These are phyloP conservation scores for Solanum hybrid DNA, from an alignment of 305 asterid genomes.

Conservation along the genomic window DNA sequence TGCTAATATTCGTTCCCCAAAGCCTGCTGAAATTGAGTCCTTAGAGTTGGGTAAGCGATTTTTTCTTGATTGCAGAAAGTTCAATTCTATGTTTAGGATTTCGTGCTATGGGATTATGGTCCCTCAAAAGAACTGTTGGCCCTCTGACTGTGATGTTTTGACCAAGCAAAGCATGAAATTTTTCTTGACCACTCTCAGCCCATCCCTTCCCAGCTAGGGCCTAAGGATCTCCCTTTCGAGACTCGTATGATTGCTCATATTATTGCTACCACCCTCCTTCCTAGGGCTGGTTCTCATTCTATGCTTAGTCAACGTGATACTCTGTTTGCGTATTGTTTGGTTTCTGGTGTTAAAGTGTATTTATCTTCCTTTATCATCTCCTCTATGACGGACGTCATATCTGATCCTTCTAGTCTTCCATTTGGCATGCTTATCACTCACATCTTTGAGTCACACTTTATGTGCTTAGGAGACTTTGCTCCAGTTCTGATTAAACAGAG, in stretches of 20 bases:
- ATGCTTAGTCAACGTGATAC: background rate
- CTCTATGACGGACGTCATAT: background rate
- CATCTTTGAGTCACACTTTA: background rate
- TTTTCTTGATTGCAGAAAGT: background rate
- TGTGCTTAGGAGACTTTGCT: background rate
- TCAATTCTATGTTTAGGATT: background rate
- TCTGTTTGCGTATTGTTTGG: background rate
- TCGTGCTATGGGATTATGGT: background rate
- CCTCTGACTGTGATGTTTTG: background rate
- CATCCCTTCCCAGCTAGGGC: background rate
- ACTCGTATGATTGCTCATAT: background rate
- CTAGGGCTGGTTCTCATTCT: background rate
- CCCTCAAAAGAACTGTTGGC: background rate
- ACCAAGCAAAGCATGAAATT: background rate
- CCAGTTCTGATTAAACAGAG: background rate
- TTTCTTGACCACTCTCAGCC: background rate
- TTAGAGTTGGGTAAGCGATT: background rate
- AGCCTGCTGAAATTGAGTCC: background rate
- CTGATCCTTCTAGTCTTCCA: background rate
- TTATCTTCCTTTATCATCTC: background rate
- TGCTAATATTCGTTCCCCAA: background rate
- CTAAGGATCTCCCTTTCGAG: background rate
- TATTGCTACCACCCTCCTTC: background rate
- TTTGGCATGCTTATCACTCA: background rate
- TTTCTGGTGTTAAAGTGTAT: too few species aligned